Percentiles rank a stretch among this genome's conserved stretches.
These are phyloP conservation scores for Aegilops bicornis DNA, from an alignment of 176 grass and related monocot genomes.

Conservation along the genomic window DNA sequence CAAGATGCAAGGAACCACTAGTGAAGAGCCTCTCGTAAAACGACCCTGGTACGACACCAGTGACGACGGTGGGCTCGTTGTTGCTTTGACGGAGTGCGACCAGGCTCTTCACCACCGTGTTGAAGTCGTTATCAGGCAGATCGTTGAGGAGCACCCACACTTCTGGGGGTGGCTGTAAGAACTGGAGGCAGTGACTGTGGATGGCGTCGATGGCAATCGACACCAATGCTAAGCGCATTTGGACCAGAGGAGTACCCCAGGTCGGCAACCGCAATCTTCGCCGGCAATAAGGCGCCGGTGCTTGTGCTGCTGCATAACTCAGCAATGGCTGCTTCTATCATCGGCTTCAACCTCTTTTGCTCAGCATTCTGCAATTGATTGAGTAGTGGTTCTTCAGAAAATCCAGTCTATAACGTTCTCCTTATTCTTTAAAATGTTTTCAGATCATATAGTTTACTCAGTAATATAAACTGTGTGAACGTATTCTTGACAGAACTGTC, in stretches of 20 bases:
- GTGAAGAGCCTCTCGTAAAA: constrained; percentile 20
- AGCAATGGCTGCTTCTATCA: background rate
- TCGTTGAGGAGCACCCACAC: constrained; percentile 5
- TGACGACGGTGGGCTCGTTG: background rate
- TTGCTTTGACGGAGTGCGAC: background rate
- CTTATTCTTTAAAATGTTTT: background rate
- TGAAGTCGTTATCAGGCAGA: constrained; percentile 28
- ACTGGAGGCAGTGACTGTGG: background rate
- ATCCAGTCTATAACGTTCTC: background rate
- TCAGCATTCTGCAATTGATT: background rate
- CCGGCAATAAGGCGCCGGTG: background rate
- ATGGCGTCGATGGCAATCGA: background rate
- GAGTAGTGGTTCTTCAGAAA: background rate
- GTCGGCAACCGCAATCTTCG: background rate
- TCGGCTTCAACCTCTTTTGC: background rate
- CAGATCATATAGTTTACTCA: too few species aligned
- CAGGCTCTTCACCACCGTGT: background rate
- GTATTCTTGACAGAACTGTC: background rate
- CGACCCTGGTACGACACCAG: background rate
- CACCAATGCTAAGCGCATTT: background rate
- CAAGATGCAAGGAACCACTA: background rate
- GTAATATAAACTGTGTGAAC: background rate
- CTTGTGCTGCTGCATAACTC: background rate
- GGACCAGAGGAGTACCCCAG: constrained; percentile 6
- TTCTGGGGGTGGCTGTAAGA: background rate